Conservation (phyloP, 495 filamentous ascomycete genomes). For the Collariella sp. region DNA sequence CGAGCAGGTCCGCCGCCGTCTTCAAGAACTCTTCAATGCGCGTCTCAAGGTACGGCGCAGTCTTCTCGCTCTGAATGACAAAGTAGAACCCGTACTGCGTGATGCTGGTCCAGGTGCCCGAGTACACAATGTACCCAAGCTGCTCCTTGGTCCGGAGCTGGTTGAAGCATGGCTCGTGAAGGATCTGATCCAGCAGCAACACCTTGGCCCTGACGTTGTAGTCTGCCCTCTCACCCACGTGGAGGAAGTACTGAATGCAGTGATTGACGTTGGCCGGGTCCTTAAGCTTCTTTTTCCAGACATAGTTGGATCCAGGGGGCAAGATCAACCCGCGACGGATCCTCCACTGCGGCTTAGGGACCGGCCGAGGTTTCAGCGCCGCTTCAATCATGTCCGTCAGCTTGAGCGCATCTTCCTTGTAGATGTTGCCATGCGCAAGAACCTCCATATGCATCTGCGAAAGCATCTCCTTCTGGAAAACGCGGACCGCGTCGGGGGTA, state of each 20-base stretch:
- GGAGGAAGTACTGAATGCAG: constrained; percentile 87
- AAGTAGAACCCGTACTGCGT: constrained; percentile 80
- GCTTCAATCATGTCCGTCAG: constrained; percentile 75
- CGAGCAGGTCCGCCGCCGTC: constrained; percentile 52
- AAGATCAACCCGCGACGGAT: constrained; percentile 68
- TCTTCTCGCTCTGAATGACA: constrained; percentile 89
- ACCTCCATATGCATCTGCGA: constrained; percentile 81
- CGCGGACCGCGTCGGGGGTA: constrained; percentile 61
- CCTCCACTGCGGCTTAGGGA: constrained; percentile 75
- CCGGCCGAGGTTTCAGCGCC: constrained; percentile 62
- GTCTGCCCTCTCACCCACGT: constrained; percentile 65
- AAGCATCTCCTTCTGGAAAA: constrained; percentile 73
- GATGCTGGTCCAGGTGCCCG: constrained; percentile 55
- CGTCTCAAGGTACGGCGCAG: constrained; percentile 70
- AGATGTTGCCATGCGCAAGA: constrained; percentile 84
- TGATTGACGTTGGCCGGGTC: constrained; percentile 94
- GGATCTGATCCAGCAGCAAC: constrained; percentile 80
- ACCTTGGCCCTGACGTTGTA: constrained; percentile 61
- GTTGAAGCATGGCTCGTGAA: constrained; percentile 89
- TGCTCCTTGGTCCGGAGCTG: constrained; percentile 95
- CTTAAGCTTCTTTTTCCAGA: constrained; percentile 69
- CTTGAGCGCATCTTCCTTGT: constrained; percentile 88
- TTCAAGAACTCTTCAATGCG: constrained; percentile 79
- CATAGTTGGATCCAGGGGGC: constrained; percentile 69
- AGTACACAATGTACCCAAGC: constrained; percentile 93